These are phyloP conservation scores for Fusarium praegraminearum DNA, from an alignment of 2,329 filamentous ascomycete genomes.

Conservation along the genomic window DNA sequence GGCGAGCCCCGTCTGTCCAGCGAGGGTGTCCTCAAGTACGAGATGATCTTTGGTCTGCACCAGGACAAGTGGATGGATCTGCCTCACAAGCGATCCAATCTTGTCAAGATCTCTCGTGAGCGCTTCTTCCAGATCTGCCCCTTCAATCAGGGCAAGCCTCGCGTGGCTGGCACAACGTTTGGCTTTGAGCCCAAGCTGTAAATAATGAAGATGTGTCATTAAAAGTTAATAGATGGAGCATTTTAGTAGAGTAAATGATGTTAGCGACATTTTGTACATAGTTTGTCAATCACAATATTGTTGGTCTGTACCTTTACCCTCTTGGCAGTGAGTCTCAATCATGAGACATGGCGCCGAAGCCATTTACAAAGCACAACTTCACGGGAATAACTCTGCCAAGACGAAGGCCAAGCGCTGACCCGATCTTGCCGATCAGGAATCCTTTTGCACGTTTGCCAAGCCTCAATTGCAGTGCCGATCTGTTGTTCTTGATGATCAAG, in stretches of 20 bases:
- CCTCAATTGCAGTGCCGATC: constrained; percentile 13
- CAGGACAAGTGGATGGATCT: constrained; percentile 79
- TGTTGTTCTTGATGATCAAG: constrained; percentile 3
- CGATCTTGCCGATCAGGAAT: constrained; percentile 28
- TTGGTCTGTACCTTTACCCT: not conserved
- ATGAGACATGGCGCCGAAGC: not conserved
- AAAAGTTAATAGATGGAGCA: not conserved
- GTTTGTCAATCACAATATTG: not conserved
- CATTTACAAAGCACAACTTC: not conserved
- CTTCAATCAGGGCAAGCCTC: constrained; percentile 65
- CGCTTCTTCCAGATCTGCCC: constrained; percentile 77
- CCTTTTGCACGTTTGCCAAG: constrained; percentile 16
- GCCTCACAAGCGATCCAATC: constrained; percentile 76
- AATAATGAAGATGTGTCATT: not conserved
- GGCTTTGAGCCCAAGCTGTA: constrained; percentile 62
- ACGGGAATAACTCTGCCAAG: constrained; percentile 24
- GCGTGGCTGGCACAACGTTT: constrained; percentile 64
- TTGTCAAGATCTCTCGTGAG: constrained; percentile 72
- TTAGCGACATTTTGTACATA: constrained; percentile 17
- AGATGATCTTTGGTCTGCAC: constrained; percentile 78
- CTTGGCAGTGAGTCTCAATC: constrained; percentile 8
- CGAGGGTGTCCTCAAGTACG: constrained; percentile 76
- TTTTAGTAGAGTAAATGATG: constrained; percentile 1
- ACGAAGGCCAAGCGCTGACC: constrained; percentile 1
- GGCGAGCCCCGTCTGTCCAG: constrained; percentile 80